Evolutionary conservation across 495 filamentous ascomycete genomes (phyloP).

Genomic region (Aspergillus diversus): DNA sequence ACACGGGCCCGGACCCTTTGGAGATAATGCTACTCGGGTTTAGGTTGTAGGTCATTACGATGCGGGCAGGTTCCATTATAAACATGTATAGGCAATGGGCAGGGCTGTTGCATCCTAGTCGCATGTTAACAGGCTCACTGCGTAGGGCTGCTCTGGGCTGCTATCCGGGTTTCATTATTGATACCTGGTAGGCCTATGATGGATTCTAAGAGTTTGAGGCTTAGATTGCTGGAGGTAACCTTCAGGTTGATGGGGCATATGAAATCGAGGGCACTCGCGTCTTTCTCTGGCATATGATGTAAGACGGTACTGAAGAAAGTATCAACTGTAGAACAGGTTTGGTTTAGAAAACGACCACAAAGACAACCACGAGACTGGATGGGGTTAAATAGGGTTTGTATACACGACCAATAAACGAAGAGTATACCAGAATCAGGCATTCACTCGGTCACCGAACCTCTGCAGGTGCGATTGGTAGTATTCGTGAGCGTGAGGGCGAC

Average conservation of each 20-base stretch:
- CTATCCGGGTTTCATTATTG: too few relatives aligned
- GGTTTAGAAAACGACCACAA: neutral
- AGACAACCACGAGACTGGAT: neutral
- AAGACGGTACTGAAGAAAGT: constrained; percentile 17
- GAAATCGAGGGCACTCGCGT: too few relatives aligned
- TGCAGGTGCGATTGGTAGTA: neutral
- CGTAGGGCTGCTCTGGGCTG: too few relatives aligned
- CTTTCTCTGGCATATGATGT: neutral
- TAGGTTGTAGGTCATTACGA: neutral
- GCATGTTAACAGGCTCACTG: too few relatives aligned
- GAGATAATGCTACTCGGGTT: neutral
- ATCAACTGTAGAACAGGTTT: neutral
- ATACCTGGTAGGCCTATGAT: too few relatives aligned
- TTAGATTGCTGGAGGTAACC: too few relatives aligned
- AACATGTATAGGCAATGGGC: too few relatives aligned
- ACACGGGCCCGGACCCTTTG: neutral
- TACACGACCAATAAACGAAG: neutral
- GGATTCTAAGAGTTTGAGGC: too few relatives aligned
- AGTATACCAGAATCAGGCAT: neutral
- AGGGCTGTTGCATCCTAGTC: too few relatives aligned
- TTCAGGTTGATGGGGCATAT: too few relatives aligned
- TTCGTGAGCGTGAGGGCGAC: neutral
- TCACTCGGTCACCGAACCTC: neutral
- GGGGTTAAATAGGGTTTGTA: neutral
- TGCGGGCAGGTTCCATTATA: neutral